These are phyloP conservation scores for Vitis hybrid DNA, from an alignment of 177 flowering plant genomes.

Conservation along the genomic window DNA sequence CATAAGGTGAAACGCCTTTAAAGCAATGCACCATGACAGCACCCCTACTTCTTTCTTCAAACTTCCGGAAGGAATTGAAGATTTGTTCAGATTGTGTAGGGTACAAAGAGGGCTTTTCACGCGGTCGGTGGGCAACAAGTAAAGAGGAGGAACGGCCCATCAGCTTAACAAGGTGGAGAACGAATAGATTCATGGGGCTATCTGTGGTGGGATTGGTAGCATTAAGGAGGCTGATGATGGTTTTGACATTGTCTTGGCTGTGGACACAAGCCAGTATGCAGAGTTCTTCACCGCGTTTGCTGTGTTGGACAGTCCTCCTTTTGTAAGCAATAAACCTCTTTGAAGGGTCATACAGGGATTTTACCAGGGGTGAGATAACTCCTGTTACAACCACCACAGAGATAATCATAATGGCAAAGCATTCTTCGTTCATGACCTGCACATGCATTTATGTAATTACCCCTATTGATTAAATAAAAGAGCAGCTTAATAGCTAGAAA, in stretches of 20 bases:
- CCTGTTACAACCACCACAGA: constrained; percentile 36
- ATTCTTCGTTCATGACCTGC: constrained; percentile 43
- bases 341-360: constrained; percentile 42
- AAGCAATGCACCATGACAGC: constrained; percentile 20
- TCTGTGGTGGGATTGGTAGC: constrained; percentile 28
- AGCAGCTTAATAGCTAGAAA: not conserved
- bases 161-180: constrained; percentile 45
- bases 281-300: constrained; percentile 29
- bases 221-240: constrained; percentile 32
- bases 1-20: constrained; percentile 36
- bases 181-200: constrained; percentile 29
- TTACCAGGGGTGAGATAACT: constrained; percentile 39
- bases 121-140: constrained; percentile 30
- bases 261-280: constrained; percentile 53
- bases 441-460: constrained; percentile 11
- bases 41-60: constrained; percentile 16
- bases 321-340: constrained; percentile 33
- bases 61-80: constrained; percentile 26
- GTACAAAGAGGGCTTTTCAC: constrained; percentile 14
- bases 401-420: constrained; percentile 36
- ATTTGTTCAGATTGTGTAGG: constrained; percentile 31
- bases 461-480: not conserved
- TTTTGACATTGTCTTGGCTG: constrained; percentile 34
- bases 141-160: constrained; percentile 39
- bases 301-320: constrained; percentile 45